phyloP scores from a whole-genome alignment of 805 yeast species.

The Saturnispora saitoi region DNA sequence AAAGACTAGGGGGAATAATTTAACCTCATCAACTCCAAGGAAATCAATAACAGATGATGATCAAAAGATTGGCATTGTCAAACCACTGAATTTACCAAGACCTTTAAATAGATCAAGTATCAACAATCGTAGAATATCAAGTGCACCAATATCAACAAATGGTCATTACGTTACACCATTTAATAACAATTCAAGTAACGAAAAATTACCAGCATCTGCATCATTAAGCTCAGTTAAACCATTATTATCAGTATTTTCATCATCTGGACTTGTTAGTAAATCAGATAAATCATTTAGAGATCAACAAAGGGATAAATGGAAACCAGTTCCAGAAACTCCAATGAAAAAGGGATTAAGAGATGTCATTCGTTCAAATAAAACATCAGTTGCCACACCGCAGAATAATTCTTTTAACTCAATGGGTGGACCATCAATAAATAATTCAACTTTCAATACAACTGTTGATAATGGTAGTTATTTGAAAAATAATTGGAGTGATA shows the following conservation, averaged over 20 bases:
- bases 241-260: slow-evolving; percentile 72
- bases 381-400: slow-evolving; percentile 5
- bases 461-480: slow-evolving; percentile 6
- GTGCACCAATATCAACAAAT: slow-evolving; percentile 4
- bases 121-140: slow-evolving; percentile 2
- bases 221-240: slow-evolving; percentile 70
- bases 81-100: slow-evolving; percentile 8
- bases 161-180: slow-evolving; percentile 5
- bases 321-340: slow-evolving; percentile 55
- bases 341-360: slow-evolving; percentile 40
- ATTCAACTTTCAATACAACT: slow-evolving; percentile 4
- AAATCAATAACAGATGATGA: slow-evolving; percentile 7
- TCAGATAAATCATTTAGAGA: slow-evolving; percentile 35
- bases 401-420: slow-evolving; percentile 6
- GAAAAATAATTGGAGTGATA: slow-evolving; percentile 2
- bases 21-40: slow-evolving; percentile 1
- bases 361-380: slow-evolving; percentile 17
- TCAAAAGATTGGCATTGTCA: slow-evolving; percentile 8
- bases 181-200: background rate
- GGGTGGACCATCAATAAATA: background rate
- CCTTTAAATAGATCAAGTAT: background rate
- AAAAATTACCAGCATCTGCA: slow-evolving; percentile 33
- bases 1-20: background rate
- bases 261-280: slow-evolving; percentile 63
- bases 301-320: slow-evolving; percentile 15